These are phyloP conservation scores for Vitis hybrid DNA, from an alignment of 177 flowering plant species.

Conservation along the genomic window DNA sequence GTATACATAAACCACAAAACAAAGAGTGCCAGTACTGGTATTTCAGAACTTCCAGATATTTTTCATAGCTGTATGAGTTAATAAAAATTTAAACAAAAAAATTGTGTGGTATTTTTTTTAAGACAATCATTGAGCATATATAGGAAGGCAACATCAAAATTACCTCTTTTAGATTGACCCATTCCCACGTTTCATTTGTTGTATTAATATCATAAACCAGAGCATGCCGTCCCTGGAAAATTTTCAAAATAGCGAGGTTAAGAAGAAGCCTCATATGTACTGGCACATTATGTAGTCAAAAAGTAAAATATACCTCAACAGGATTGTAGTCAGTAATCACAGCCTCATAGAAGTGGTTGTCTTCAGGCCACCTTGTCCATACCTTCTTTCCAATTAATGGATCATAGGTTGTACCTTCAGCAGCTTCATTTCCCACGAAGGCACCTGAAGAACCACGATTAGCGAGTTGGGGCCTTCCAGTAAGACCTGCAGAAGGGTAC, in stretches of 20 bases:
- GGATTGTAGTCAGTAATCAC: slow-evolving; percentile 72
- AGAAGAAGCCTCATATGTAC: neutral
- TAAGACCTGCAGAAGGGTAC: slow-evolving; percentile 34
- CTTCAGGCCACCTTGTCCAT: slow-evolving; percentile 91
- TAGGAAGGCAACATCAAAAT: neutral
- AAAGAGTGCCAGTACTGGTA: neutral
- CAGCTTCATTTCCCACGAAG: slow-evolving; percentile 38
- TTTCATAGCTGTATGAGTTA: neutral
- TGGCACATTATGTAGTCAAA: neutral
- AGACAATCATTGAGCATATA: neutral
- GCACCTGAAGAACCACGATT: slow-evolving; percentile 42
- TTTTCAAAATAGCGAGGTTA: neutral
- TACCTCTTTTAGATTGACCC: slow-evolving; percentile 95
- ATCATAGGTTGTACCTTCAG: slow-evolving; percentile 49
- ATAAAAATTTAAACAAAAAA: too few relatives aligned
- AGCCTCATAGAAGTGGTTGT: slow-evolving; percentile 89
- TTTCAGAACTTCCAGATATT: neutral
- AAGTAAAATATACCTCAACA: slow-evolving; percentile 44
- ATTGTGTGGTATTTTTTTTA: too few relatives aligned
- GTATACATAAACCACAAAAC: neutral
- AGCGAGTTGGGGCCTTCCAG: slow-evolving; percentile 30
- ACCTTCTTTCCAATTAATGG: slow-evolving; percentile 79
- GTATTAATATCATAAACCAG: slow-evolving; percentile 78
- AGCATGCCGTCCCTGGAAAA: slow-evolving; percentile 73
- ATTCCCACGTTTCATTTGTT: slow-evolving; percentile 71